These are phyloP conservation scores for Jamesozyma lodderae DNA, from an alignment of 805 yeast species.

Conservation along the genomic window DNA sequence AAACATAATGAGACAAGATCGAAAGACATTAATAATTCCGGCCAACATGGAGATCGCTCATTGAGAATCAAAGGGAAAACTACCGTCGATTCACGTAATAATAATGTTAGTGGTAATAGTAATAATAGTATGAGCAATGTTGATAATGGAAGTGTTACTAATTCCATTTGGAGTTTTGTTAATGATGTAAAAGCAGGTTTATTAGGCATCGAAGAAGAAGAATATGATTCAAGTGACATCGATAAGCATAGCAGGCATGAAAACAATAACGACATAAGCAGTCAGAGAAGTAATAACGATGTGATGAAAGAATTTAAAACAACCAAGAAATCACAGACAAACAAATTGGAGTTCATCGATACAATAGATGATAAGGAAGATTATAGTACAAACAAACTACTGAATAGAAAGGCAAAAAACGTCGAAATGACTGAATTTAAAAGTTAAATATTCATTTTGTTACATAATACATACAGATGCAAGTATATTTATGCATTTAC, in stretches of 20 bases:
- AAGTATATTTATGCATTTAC: background rate
- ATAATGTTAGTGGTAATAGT: background rate
- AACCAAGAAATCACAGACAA: constrained; percentile 5
- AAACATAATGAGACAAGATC: too few species aligned
- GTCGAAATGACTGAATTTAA: constrained; percentile 10
- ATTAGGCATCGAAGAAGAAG: constrained; percentile 31
- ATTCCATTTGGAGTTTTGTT: constrained; percentile 43
- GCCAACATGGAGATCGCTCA: too few species aligned
- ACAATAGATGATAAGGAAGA: constrained; percentile 2
- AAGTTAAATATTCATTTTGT: background rate
- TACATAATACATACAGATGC: background rate
- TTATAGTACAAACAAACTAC: too few species aligned
- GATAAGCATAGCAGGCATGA: background rate
- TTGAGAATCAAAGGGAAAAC: too few species aligned
- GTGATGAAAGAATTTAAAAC: constrained; percentile 12
- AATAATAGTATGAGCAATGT: constrained; percentile 7
- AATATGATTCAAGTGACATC: constrained; percentile 1
- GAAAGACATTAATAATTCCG: too few species aligned
- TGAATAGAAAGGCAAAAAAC: background rate
- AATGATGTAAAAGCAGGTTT: constrained; percentile 39
- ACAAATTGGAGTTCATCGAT: constrained; percentile 10
- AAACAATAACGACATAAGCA: background rate
- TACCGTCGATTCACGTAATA: background rate
- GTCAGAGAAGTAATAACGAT: background rate
- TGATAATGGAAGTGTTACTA: constrained; percentile 30